Percentiles rank a stretch among this genome's conserved stretches.
These are phyloP conservation scores for Westerdykella ornata DNA, from an alignment of 2,329 filamentous ascomycete genomes.

Conservation along the genomic window DNA sequence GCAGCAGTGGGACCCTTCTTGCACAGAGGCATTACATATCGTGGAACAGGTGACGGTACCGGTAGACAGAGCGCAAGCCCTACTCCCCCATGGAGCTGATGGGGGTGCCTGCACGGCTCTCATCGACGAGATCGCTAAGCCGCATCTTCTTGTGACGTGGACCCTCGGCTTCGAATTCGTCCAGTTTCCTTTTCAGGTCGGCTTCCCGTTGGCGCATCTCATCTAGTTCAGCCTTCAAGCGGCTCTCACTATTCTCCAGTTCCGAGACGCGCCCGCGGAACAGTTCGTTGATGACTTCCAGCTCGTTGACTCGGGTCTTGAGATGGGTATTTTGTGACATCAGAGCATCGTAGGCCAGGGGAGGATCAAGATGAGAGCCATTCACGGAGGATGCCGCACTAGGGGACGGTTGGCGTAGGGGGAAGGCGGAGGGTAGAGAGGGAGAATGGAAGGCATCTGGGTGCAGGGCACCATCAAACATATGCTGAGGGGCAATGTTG, in stretches of 20 bases:
- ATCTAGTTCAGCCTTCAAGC: conserved; percentile 45
- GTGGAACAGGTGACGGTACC: too few species aligned
- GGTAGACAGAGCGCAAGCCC: background rate
- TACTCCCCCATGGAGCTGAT: conserved; percentile 28
- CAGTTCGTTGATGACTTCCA: conserved; percentile 82
- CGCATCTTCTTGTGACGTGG: conserved; percentile 52
- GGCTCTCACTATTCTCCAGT: conserved; percentile 66
- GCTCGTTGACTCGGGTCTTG: conserved; percentile 91
- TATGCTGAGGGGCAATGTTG: conserved; percentile 65
- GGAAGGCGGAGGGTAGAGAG: conserved; percentile 38
- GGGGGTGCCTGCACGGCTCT: conserved; percentile 35
- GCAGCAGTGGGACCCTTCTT: too few species aligned
- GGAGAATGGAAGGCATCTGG: conserved; percentile 60
- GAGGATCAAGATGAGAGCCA: conserved; percentile 59
- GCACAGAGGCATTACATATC: too few species aligned
- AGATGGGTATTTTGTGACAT: conserved; percentile 74
- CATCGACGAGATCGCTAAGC: conserved; percentile 49
- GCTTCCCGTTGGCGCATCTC: conserved; percentile 73
- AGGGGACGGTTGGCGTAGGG: conserved; percentile 48
- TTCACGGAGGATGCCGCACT: conserved; percentile 53
- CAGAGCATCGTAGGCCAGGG: conserved; percentile 74
- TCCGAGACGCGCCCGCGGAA: conserved; percentile 63
- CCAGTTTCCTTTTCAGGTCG: conserved; percentile 72
- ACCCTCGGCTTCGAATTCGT: conserved; percentile 51
- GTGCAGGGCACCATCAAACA: conserved; percentile 70